Evolutionary conservation across 495 filamentous ascomycete species (phyloP).

Genomic region (Neurospora hispaniola): DNA sequence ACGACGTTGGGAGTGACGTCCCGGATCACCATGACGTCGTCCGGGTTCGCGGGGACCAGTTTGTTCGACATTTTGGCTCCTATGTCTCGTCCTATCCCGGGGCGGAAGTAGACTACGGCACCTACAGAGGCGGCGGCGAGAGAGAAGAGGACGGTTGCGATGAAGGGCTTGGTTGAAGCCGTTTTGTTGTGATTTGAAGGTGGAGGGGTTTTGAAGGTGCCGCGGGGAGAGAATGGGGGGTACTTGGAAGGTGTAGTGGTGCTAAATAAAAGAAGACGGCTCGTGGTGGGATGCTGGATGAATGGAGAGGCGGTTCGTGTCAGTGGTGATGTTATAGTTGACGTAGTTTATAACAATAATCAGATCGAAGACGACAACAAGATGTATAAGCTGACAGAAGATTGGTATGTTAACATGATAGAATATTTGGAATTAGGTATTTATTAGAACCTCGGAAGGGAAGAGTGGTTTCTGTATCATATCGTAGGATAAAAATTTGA

Average conservation of each 20-base stretch:
- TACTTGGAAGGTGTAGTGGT: neutral
- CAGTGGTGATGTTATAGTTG: neutral
- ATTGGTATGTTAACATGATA: neutral
- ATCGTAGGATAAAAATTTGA: neutral
- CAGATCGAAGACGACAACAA: neutral
- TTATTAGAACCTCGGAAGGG: neutral
- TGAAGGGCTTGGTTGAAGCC: neutral
- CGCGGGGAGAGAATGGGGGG: neutral
- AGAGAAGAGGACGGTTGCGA: neutral
- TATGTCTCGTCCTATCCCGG: neutral
- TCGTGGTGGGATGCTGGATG: neutral
- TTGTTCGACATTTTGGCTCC: constrained; percentile 30
- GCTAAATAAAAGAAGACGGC: neutral
- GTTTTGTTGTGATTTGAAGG: neutral
- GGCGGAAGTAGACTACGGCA: neutral
- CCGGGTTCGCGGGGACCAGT: constrained; percentile 49
- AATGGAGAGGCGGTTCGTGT: neutral
- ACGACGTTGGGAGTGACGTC: constrained; percentile 67
- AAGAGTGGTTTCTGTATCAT: neutral
- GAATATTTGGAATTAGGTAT: neutral
- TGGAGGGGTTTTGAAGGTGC: neutral
- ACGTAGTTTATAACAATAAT: neutral
- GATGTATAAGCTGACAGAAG: neutral
- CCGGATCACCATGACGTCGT: constrained; percentile 78
- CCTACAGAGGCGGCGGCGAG: neutral